Conservation (phyloP, 768 basidiomycete genomes). For the Tephrocybe rancida region DNA sequence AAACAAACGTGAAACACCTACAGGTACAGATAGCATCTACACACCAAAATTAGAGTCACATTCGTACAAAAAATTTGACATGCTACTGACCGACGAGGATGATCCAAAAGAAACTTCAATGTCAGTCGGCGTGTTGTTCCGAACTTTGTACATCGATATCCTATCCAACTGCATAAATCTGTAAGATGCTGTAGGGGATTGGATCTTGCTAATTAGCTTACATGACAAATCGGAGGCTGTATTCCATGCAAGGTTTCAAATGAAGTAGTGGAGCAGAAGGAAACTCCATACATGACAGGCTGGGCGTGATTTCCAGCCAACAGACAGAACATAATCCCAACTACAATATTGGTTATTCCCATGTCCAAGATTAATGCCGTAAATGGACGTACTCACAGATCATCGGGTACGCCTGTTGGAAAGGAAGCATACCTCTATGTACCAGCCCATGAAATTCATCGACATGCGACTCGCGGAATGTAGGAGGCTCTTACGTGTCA, state of each 20-base stretch:
- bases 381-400: neutral
- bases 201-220: constrained; percentile 27
- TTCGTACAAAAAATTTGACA: neutral
- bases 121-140: constrained; percentile 52
- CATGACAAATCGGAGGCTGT: constrained; percentile 66
- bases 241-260: neutral
- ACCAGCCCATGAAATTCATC: too few species aligned
- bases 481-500: constrained; percentile 46
- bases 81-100: constrained; percentile 57
- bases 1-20: constrained; percentile 19
- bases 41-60: neutral
- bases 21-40: constrained; percentile 67
- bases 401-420: constrained; percentile 34
- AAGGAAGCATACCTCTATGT: constrained; percentile 72
- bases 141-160: constrained; percentile 49
- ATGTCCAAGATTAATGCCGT: neutral
- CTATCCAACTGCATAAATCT: constrained; percentile 53
- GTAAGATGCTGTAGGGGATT: neutral
- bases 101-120: constrained; percentile 74
- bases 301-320: constrained; percentile 78
- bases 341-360: constrained; percentile 22
- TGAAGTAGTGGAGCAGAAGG: neutral
- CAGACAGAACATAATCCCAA: constrained; percentile 61
- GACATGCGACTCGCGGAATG: too few species aligned
- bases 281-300: constrained; percentile 59